Evolutionary conservation across 805 yeast species (phyloP).

Genomic region (Hanseniaspora guilliermondii): DNA sequence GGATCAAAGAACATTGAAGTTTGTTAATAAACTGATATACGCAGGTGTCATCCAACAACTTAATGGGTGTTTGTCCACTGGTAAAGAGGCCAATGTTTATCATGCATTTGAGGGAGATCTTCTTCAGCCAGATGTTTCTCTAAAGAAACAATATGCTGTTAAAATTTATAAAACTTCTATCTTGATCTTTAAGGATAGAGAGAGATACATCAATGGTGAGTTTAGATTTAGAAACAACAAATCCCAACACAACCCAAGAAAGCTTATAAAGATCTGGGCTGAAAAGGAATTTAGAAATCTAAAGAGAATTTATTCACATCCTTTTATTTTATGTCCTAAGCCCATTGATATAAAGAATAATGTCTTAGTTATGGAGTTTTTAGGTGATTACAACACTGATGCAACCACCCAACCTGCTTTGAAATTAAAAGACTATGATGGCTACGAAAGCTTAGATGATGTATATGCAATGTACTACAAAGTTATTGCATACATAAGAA

Average conservation of each 20-base stretch:
- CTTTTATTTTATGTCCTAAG: conserved; percentile 78
- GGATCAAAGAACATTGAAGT: conserved; percentile 84
- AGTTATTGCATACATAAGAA: conserved; percentile 72
- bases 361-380: conserved; percentile 87
- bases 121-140: conserved; percentile 21
- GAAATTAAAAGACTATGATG: conserved; percentile 67
- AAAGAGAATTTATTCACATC: conserved; percentile 63
- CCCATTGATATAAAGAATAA: conserved; percentile 82
- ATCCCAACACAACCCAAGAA: conserved; percentile 82
- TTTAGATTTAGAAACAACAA: conserved; percentile 79
- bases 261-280: conserved; percentile 97
- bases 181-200: conserved; percentile 91
- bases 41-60: conserved; percentile 74
- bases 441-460: conserved; percentile 36
- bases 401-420: conserved; percentile 52
- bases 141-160: conserved; percentile 53
- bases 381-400: conserved; percentile 36
- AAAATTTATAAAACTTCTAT: conserved; percentile 94
- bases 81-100: conserved; percentile 97
- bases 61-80: conserved; percentile 90
- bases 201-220: conserved; percentile 92
- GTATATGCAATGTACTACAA: conserved; percentile 58
- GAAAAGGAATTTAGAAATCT: conserved; percentile 92
- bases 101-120: conserved; percentile 46
- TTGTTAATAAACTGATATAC: conserved; percentile 67